Evolutionary conservation across 2,329 filamentous ascomycete species (phyloP), one percentile per base, ranked within the genome.

Genomic region (Botryotinia globosa): DNA sequence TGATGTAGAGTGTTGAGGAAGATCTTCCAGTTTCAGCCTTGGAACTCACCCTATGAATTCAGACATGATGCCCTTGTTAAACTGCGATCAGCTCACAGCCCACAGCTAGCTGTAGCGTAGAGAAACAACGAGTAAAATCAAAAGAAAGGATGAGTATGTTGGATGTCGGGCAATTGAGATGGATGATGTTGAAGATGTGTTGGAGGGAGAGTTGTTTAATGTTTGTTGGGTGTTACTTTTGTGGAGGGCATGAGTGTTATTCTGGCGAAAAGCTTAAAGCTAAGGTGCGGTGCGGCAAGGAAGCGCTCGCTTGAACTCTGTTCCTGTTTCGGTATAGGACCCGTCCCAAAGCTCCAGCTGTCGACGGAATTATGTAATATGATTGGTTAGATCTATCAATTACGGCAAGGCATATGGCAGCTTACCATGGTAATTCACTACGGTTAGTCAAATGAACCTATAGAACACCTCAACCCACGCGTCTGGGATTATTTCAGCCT

Each of bases 41-140:
- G 34, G n/a, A 22, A 83, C 85, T 80, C 72, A 88, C 86, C 86
- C 87, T 78, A 89, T 88, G 82, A 87, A 89, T 83, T 89, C 87
- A 75, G 87, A 86, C 87, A 89, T 89, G 75, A 65, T 77, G 73
- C 62, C 62, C 74, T 69, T 73, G 73, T 66, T 59, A 34, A 39
- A 73, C 75, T 77, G 77, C 76, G 77, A 79, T 74, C 74, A 80
- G 78, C 76, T 76, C 77, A 75, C 79, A 80, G 78, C 76, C 74
- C 76, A 76, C 78, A 79, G 77, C 73, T 76, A 80, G 76, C 77
- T 79, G 70, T 62, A 63, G 56, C 73, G 62, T 34, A 73, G 68
- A 16, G 42, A 56, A 18, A 56, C 39, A 45, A 64, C 29, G 69
- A 71, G 39, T 59, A 51, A 58, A 18, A 64, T 54, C n/a, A 56